Evolutionary conservation across 768 basidiomycete genomes (phyloP), one percentile per base, ranked within the genome.

Genomic region (Amanita rimosa): DNA sequence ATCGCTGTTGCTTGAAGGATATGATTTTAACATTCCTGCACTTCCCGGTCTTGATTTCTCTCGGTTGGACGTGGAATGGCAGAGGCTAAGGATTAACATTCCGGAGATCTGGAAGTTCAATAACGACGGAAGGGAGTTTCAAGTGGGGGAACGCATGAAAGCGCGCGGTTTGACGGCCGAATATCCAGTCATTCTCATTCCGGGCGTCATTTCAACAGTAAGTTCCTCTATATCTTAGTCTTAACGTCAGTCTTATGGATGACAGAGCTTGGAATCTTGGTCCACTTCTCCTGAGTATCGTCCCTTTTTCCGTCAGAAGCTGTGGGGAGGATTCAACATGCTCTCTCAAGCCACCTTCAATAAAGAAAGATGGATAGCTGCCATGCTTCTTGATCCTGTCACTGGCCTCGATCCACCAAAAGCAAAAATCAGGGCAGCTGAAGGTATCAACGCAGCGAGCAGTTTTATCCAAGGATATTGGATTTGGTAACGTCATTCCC

Each of bases 391-490:
- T 7, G 94, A 99, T 62, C 85, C 89, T 0, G 71, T 83, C 14
- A 96, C 94, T 0, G 95, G 95, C 0, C 72, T 99, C 5, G 95
- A 99, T 58, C 87, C 90, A 3, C 77, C 81, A 0, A 83, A 79
- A 13, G 80, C 78, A 39, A 96, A 91, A 62, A 80, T 98, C 50
- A 74, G 95, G 31, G 90, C 94, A 10, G 91, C 90, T 0, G 89
- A 96, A 63, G 94, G 94, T 0, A 79, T 95, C 17, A 86, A 90
- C 59, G 91, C 91, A 0, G 93, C 91, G 2, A 87, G 85, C 53
- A 83, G 73, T 55, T 85, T 90, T 55, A 79, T 92, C 49, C 81
- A 83, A 60, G 92, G 94, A 1, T 99, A 93, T 61, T 98, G 93
- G 94, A 80, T 95, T 46, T 95, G 92, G 90, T 83, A 58, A 46